Evolutionary conservation across 2,329 filamentous ascomycete genomes (phyloP), one percentile per base, ranked within the genome.

Genomic region (Fusarium paranaense): DNA sequence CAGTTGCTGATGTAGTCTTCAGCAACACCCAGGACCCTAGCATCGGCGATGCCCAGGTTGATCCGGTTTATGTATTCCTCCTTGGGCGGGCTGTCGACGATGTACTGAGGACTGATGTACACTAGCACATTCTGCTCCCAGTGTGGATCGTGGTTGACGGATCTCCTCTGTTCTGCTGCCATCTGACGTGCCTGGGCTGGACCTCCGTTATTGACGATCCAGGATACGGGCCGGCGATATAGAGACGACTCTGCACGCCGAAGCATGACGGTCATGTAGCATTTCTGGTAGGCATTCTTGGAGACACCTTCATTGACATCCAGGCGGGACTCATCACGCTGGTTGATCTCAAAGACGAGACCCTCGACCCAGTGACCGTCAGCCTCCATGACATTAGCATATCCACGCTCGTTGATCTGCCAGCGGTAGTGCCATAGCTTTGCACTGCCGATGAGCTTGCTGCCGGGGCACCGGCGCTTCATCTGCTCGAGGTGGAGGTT

Each of bases 381-480:
- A 13, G 77, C 73, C 47, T 76, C 74, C 18, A 85, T 66, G 32
- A 87, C 80, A 71, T 87, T 87, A 66, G 85, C 86, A 60, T 82
- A 86, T 32, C 85, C 85, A 27, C 85, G 82, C 77, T 86, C 79
- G 76, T 87, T 87, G 81, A 87, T 86, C 75, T 85, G 84, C 82
- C 85, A 87, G 35, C 81, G 78, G 72, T 84, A 82, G 69, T 82
- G 79, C 25, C 74, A 69, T n/a, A 87, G 79, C 13, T 81, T 78
- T 22, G 80, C 85, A 14, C 78, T 76, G 6, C 85, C 85, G 68
- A 85, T 78, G 71, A 82, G 82, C 27, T 73, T 79, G 76, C 83
- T 85, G 25, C 80, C 79, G 22, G 85, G 85, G 62, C 86, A 87
- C 67, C 85, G 80, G 22, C 74, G 72, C 68, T 81, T 82, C 85